Evolutionary conservation across 176 grass and related monocot species (phyloP).

Genomic region (Eragrostis curvula): DNA sequence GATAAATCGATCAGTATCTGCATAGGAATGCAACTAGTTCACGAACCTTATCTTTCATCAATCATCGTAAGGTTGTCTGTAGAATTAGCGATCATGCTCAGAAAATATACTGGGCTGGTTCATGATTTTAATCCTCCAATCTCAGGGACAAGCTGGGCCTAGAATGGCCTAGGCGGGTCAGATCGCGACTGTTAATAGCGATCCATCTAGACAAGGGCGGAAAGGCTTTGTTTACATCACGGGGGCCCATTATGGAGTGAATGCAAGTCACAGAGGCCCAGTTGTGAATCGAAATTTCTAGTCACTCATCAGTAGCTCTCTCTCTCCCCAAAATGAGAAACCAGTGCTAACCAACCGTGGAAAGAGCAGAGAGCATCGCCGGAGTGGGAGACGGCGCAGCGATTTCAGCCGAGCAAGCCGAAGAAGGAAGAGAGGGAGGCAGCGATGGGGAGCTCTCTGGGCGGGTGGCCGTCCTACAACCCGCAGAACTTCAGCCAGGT

Average conservation of each 20-base stretch:
- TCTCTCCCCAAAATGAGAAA: neutral
- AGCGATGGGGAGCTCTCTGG: conserved; percentile 71
- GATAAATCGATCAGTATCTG: neutral
- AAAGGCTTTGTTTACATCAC: too few species aligned
- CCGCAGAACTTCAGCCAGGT: conserved; percentile 90
- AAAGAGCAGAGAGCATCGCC: conserved; percentile 15
- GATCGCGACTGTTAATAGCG: too few species aligned
- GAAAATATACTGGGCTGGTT: too few species aligned
- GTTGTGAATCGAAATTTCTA: neutral
- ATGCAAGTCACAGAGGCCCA: neutral
- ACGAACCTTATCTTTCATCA: conserved; percentile 14
- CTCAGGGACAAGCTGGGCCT: too few species aligned
- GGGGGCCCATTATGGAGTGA: too few species aligned
- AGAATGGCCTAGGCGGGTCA: too few species aligned
- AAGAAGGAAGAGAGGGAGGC: neutral
- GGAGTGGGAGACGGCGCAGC: conserved; percentile 25
- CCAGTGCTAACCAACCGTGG: neutral
- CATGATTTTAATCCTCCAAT: too few species aligned
- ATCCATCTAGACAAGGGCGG: too few species aligned
- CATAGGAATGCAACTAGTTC: neutral
- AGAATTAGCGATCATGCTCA: too few species aligned
- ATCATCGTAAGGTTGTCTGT: too few species aligned
- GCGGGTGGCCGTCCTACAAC: conserved; percentile 84
- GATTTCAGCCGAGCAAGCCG: neutral
- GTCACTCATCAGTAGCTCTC: neutral